Evolutionary conservation across 2,329 filamentous ascomycete genomes (phyloP), one percentile per base, ranked within the genome.

Genomic region (Cylindrodendrum hubeiense): DNA sequence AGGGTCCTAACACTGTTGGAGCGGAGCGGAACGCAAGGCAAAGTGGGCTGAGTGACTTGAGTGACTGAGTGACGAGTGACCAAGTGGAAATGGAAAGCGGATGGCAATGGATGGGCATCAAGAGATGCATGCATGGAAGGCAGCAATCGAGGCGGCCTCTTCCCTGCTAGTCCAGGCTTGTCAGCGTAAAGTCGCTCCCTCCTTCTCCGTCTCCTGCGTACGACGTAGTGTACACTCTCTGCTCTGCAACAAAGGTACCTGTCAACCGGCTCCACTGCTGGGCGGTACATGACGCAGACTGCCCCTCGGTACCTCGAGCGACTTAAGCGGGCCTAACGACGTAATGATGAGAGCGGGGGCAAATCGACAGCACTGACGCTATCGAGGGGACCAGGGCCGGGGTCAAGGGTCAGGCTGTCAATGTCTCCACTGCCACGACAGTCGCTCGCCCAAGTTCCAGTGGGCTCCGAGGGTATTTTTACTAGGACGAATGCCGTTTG

Each of bases 341-440:
- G 71, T 73, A 73, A 73, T 72, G 54, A 56, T 56, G 71, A 72
- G 67, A 67, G 55, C 43, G 59, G 67, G 54, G 65, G 55, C 63
- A 60, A 71, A 51, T 34, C 54, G 39, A 34, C 54, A 63, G 58
- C 67, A 60, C 66, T 71, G 71, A 73, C 71, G 68, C 69, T 72
- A 66, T 69, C 49, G 52, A 47, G 43, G 47, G 41, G 41, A 39
- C 21, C 39, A 10, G 52, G 44, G 43, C 15, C 33, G 21, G 21
- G 22, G 43, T 47, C 47, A 52, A 24, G 58, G 58, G 58, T 61
- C 58, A 55, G 58, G 43, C 43, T 61, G 60, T 58, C 54, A 49
- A 43, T 5, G 8, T 10, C 21, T 41, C 47, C 49, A 21, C 55
- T 39, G 24, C 13, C 55, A 43, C 46, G 44, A 49, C 47, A 50